These are phyloP conservation scores for Lentinula boryana DNA, from an alignment of 768 basidiomycete genomes.

Conservation along the genomic window DNA sequence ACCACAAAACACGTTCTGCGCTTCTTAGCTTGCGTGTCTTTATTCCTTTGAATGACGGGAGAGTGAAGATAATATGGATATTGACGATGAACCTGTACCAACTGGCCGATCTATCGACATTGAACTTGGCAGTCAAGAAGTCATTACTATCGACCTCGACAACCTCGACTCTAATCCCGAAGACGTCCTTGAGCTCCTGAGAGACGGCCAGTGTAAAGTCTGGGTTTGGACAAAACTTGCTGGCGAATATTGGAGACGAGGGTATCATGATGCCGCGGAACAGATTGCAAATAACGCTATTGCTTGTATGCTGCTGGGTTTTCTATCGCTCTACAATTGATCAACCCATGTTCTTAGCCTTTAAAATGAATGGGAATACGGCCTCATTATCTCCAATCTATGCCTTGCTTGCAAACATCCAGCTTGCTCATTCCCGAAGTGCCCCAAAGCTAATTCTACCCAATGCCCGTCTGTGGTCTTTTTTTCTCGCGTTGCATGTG, in stretches of 20 bases:
- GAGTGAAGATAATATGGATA: not conserved
- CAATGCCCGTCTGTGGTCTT: conserved; percentile 59
- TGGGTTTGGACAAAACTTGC: conserved; percentile 81
- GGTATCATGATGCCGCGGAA: conserved; percentile 70
- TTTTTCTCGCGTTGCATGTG: not conserved
- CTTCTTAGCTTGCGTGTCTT: not conserved
- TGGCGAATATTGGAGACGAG: conserved; percentile 83
- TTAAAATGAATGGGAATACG: conserved; percentile 41
- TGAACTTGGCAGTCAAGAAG: conserved; percentile 76
- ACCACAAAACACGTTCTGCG: not conserved
- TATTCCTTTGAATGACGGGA: no score
- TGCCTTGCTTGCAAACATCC: conserved; percentile 79
- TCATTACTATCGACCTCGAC: conserved; percentile 87
- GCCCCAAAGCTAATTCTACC: conserved; percentile 77
- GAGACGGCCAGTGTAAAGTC: conserved; percentile 64
- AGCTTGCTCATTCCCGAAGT: conserved; percentile 69
- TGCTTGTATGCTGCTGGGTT: conserved; percentile 44
- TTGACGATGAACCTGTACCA: conserved; percentile 2
- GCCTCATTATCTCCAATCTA: conserved; percentile 66
- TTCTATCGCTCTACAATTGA: conserved; percentile 1
- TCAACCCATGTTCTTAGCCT: conserved; percentile 30
- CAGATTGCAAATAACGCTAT: conserved; percentile 64
- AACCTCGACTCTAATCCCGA: conserved; percentile 75
- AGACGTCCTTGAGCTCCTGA: conserved; percentile 67
- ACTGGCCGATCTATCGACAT: conserved; percentile 55